These are phyloP conservation scores for Clarireedia homoeocarpa DNA, from an alignment of 2,329 filamentous ascomycete genomes.

Conservation along the genomic window DNA sequence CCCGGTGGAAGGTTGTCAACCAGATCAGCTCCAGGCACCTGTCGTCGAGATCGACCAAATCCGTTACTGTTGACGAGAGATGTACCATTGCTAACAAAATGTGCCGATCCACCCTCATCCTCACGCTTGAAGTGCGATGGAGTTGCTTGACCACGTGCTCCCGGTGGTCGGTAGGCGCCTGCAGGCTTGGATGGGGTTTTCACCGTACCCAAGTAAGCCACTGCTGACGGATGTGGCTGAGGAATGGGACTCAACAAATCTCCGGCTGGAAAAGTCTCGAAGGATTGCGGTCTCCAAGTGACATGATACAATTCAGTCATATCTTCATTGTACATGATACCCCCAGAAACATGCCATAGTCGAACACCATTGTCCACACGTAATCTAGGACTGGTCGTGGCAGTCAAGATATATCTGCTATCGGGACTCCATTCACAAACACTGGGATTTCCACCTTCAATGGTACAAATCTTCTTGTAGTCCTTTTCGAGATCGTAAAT, in stretches of 20 bases:
- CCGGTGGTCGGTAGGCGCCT: constrained; percentile 93
- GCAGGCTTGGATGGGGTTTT: constrained; percentile 96
- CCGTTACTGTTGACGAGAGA: constrained; percentile 60
- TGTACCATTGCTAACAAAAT: constrained; percentile 69
- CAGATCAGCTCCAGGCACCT: constrained; percentile 80
- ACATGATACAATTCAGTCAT: constrained; percentile 92
- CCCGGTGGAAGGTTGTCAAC: constrained; percentile 58
- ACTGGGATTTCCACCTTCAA: constrained; percentile 91
- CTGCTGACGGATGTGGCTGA: constrained; percentile 71
- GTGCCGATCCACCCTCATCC: constrained; percentile 89
- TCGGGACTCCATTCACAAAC: constrained; percentile 97
- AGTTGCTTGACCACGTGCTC: constrained; percentile 80
- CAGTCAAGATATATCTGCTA: constrained; percentile 89
- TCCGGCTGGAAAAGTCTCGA: constrained; percentile 48
- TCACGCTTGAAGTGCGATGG: constrained; percentile 95
- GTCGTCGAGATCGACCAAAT: constrained; percentile 67
- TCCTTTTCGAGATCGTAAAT: constrained; percentile 95
- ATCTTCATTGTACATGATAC: constrained; percentile 90
- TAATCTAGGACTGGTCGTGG: constrained; percentile 91
- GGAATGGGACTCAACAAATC: constrained; percentile 71
- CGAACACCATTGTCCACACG: constrained; percentile 95
- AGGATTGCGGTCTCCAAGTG: constrained; percentile 71
- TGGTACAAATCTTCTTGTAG: constrained; percentile 84
- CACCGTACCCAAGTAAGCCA: constrained; percentile 72
- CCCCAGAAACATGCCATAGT: constrained; percentile 85